phyloP scores from a whole-genome alignment of 805 yeast genomes.

The Kuraishia borneana region DNA sequence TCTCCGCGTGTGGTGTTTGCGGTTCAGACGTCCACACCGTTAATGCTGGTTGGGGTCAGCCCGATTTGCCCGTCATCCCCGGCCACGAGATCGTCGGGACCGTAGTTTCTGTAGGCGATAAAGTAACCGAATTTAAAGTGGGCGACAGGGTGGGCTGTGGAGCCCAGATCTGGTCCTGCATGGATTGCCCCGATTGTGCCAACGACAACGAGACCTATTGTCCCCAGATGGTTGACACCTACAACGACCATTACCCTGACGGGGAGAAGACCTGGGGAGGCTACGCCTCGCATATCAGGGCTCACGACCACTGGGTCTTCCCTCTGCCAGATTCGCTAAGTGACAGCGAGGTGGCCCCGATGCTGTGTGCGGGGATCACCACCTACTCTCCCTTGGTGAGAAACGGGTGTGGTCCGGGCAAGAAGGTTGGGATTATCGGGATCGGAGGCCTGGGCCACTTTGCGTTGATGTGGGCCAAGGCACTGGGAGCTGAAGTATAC shows the following conservation, averaged over 20 bases:
- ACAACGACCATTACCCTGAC: constrained; percentile 17
- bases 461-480: constrained; percentile 48
- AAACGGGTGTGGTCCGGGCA: constrained; percentile 22
- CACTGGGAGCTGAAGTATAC: constrained; percentile 51
- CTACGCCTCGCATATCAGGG: constrained; percentile 54
- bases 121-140: constrained; percentile 36
- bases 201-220: constrained; percentile 35
- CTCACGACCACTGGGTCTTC: constrained; percentile 51
- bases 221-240: constrained; percentile 22
- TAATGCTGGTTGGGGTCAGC: constrained; percentile 36
- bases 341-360: constrained; percentile 52
- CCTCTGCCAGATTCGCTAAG: constrained; percentile 47
- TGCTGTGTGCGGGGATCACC: constrained; percentile 72
- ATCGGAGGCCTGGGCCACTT: constrained; percentile 62
- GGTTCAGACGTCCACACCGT: constrained; percentile 47
- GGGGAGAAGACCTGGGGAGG: constrained; percentile 44
- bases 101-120: constrained; percentile 48
- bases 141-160: constrained; percentile 82
- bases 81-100: constrained; percentile 63
- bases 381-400: constrained; percentile 56
- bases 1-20: constrained; percentile 40
- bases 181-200: constrained; percentile 49
- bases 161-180: constrained; percentile 54
- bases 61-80: constrained; percentile 22
- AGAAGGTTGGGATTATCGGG: constrained; percentile 48